These are phyloP conservation scores for Trifolium fragiferum DNA, from an alignment of 306 rosid genomes.

Conservation along the genomic window DNA sequence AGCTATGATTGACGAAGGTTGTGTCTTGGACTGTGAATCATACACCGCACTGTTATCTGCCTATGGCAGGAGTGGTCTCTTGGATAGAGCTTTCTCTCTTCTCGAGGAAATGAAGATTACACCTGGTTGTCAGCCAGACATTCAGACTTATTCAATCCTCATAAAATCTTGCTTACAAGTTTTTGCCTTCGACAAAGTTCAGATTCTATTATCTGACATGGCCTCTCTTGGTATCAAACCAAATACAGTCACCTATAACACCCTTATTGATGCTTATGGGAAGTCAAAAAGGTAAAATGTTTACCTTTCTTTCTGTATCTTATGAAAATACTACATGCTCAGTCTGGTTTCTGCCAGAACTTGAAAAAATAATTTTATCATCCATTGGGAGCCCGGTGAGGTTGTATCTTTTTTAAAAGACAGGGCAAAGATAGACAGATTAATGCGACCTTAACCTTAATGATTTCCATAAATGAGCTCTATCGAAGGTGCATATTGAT, in stretches of 20 bases:
- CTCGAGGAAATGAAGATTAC: slow-evolving; percentile 79
- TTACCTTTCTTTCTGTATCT: slow-evolving; percentile 38
- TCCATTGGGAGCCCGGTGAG: not conserved
- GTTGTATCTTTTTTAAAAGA: slow-evolving; percentile 19
- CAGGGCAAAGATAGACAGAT: not conserved
- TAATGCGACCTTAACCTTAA: not conserved
- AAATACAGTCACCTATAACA: slow-evolving; percentile 81
- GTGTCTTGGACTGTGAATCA: slow-evolving; percentile 67
- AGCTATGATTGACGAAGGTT: slow-evolving; percentile 88
- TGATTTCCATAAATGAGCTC: slow-evolving; percentile 1
- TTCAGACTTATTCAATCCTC: slow-evolving; percentile 87
- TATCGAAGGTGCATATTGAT: slow-evolving; percentile 6
- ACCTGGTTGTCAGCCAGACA: slow-evolving; percentile 81
- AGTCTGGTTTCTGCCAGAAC: slow-evolving; percentile 47
- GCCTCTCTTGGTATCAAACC: slow-evolving; percentile 70
- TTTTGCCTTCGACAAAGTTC: slow-evolving; percentile 77
- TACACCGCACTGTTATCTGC: slow-evolving; percentile 92
- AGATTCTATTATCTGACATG: slow-evolving; percentile 80
- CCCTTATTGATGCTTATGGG: slow-evolving; percentile 88
- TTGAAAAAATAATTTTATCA: slow-evolving; percentile 16
- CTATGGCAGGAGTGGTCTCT: slow-evolving; percentile 82
- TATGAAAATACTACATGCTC: slow-evolving; percentile 36
- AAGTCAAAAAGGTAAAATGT: slow-evolving; percentile 76
- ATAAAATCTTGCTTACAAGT: slow-evolving; percentile 85
- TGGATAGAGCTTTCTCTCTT: slow-evolving; percentile 79